Evolutionary conservation across 768 basidiomycete genomes (phyloP), one percentile per base, ranked within the genome.

Genomic region (Lentinula detonsa): DNA sequence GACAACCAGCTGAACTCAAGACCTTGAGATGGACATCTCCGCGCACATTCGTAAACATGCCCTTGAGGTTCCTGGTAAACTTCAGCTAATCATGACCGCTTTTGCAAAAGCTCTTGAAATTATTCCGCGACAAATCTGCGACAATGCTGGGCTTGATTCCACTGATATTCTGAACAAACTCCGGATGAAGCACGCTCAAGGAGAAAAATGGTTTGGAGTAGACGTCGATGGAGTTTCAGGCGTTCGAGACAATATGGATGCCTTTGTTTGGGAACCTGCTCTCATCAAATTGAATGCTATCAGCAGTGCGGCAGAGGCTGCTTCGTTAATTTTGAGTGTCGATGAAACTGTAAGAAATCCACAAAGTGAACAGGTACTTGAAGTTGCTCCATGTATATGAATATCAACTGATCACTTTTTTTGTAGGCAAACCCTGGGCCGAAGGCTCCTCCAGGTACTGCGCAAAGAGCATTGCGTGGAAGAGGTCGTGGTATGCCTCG

Each of bases 261-360:
- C 92, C 49, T 99, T 98, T 69, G 96, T 99, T 7, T 98, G 97
- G 96, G 97, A 98, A 71, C 96, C 97, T 15, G 90, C 90, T 64
- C 79, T 98, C 62, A 92, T 98, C 68, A 99, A 98, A 77, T 75
- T 87, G 50, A 99, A 99, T 69, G 97, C 97, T 23, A 87, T 99
- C 69, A 89, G 86, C 72, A 96, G 95, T 69, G 97, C 97, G 5
- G 82, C 92, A 9, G 97, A 99, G 74, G 97, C 97, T 9, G 96
- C 97, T 10, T 98, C 92, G 74, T 73, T 99, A 72, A 93, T 98
- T 66, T 76, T 99, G 61, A 95, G 92, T 65, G 92, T 99, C 3
- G 97, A 99, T 69, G 97, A 99, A 79, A 99, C 97, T 5, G 95
- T 98, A 33, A 81, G 91, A 64, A 96, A 94, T 70, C 96, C 96